Evolutionary conservation across 116 monocot genomes (phyloP), one percentile per base, ranked within the genome.

Genomic region (Posidonia oceanica): DNA sequence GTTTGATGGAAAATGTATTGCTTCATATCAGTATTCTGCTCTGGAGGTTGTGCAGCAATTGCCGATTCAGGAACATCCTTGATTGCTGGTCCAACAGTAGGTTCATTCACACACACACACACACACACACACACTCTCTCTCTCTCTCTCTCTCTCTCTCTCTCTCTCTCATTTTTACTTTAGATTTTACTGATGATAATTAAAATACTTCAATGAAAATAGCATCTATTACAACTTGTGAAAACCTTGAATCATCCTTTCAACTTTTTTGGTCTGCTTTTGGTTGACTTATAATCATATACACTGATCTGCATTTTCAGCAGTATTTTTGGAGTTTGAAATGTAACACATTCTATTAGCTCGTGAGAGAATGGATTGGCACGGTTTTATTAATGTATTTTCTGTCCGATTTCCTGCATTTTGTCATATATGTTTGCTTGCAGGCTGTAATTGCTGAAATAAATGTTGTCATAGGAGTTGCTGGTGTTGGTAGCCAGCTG

Each of bases 31-130:
- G 91, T 83, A 21, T 71, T 85, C 63, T 85, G 91, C 71, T 22
- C 83, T 42, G 75, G 67, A 72, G 86, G 88, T 52, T 92, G 88
- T 80, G 70, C 83, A 39, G 91, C 86, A 14, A 92, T 92, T 76
- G 91, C 86, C 13, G 91, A 92, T 77, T 88, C 88, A 64, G 91
- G 91, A 70, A 86, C 88, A 61, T 88, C 88, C 23, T 71, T 92
- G 71, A 76, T 92, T 75, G 83, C 83, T 58, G 91, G 91, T 57
- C 91, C 91, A 61, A 83, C 83, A 16, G 91, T 92, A 80, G 60
- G 83, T 73, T 21, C 4, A 23, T 37, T n/a, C n/a, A n/a, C n/a
- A n/a, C n/a, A n/a, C n/a, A n/a, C n/a, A n/a, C n/a, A n/a, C n/a
- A n/a, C n/a, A n/a, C n/a, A n/a, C n/a, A n/a, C 16, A 39, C 14